Evolutionary conservation across 2,329 filamentous ascomycete genomes (phyloP), one percentile per base, ranked within the genome.

Genomic region (Cytospora mali): DNA sequence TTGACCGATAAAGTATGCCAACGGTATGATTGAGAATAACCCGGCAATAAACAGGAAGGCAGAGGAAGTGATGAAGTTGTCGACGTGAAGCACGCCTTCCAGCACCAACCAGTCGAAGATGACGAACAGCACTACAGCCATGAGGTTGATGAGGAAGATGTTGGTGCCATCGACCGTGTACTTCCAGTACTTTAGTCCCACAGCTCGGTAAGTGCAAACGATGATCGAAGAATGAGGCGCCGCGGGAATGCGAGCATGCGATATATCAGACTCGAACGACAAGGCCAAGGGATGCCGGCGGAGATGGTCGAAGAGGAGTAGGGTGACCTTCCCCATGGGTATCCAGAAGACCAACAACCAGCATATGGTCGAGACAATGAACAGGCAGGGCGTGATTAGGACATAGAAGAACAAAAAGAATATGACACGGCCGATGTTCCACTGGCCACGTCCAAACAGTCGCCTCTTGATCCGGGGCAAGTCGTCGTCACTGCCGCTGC

Each of bases 341-440:
- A 99, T 99, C 81, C 88, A 93, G 79, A 99, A 99, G 62, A 99
- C 95, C 68, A 98, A 77, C 72, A 99, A 89, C 93, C 94, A 99
- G 78, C 95, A 99, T 64, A 96, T 84, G 28, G 85, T 86, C 10
- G 93, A 97, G 39, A 95, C 93, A 50, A 96, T 71, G 69, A 98
- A 88, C 67, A 98, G 84, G 23, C 91, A 85, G 1, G 95, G 95
- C 4, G 91, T 92, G 67, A 99, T 88, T 64, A 98, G 80, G 69
- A 92, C 91, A 78, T 97, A 98, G 80, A 98, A 99, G 80, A 96
- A 94, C 66, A 93, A 72, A 79, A 97, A 99, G 82, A 97, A 99
- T 71, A 98, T 88, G 68, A 99, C 91, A 58, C 95, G 88, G 62
- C 95, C 95, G 66, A 96, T 81, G 66, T 92, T 97, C 95, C 95